phyloP scores from a whole-genome alignment of 148 eudicot genomes.

The Rhododendron henanense region DNA sequence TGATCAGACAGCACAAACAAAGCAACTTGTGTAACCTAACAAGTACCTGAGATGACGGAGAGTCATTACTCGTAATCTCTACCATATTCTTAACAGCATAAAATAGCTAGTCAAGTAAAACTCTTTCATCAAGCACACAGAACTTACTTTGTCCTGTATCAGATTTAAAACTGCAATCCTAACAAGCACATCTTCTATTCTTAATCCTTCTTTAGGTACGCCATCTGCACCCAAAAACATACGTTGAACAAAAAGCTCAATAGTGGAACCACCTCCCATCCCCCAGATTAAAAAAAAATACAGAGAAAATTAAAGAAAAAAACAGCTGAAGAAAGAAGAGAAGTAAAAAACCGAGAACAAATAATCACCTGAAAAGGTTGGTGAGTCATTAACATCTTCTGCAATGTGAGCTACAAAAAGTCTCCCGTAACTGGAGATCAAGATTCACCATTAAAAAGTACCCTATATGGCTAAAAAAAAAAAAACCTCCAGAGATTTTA shows the following conservation, averaged over 20 bases:
- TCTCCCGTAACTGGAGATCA: slow-evolving; percentile 58
- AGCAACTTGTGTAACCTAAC: not conserved
- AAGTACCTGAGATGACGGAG: not conserved
- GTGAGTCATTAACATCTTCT: slow-evolving; percentile 75
- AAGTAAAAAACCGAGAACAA: not conserved
- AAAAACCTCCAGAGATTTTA: not conserved
- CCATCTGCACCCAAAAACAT: slow-evolving; percentile 55
- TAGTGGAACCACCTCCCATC: not conserved
- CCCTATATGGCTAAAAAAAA: not conserved
- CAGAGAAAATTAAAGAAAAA: not conserved
- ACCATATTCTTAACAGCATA: not conserved
- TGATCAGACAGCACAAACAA: not conserved
- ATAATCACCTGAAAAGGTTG: slow-evolving; percentile 64
- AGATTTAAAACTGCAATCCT: slow-evolving; percentile 63
- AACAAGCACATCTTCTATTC: slow-evolving; percentile 84
- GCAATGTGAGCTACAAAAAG: slow-evolving; percentile 76
- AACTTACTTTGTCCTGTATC: slow-evolving; percentile 69
- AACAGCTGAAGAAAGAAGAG: not conserved
- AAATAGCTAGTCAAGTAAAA: not conserved
- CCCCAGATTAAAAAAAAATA: not conserved
- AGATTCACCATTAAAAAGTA: not conserved
- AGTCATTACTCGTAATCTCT: not conserved
- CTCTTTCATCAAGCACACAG: not conserved
- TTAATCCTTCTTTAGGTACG: slow-evolving; percentile 91
- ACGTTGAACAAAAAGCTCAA: not conserved